Base-by-base conservation (phyloP, 352 stramenopile species). In the Phytophthora boehmeriae region DNA sequence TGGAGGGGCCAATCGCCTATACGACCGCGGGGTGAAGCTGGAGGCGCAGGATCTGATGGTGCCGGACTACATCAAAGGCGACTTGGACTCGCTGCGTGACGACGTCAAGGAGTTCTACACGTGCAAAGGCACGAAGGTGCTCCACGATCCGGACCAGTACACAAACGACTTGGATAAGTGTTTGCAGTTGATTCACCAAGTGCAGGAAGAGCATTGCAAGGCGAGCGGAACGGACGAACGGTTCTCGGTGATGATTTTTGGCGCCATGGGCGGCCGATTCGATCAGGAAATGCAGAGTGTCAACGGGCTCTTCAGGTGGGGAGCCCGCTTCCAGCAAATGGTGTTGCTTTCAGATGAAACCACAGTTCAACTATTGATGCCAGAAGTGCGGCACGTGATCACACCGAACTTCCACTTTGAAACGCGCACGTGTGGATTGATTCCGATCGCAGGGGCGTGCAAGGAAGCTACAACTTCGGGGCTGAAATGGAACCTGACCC, bases 201-300 rank as follows among this genome's bases (percentile, higher is more conserved):
- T 62, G 42, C 82, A 73, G 41, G 69, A 75, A 39, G 65, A 83
- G 23, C 73, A 83, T 54, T 45, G 56, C 34, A 49, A 49, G 35
- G 32, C 63, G 20, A 14, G 59, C 14, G 45, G 17, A 4, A 61
- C 52, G n/a, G 30, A 41, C 20, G 62, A 67, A 4, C 74, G 67
- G 43, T 89, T 90, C 47, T 78, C 76, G 17, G 83, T 98, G 54
- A 63, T 97, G 73, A 86, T 97, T 44, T 97, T 98, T 56, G 96
- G 96, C 16, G 96, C 90, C 17, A 98, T 98, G 80, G 96, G 96
- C 53, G 96, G 96, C 1, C 89, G 96, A 46, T 99, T 99, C 55
- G 96, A 99, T 73, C 96, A 99, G 73, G 95, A 98, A 80, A 99
- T 99, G 92, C 93, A 95, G 62, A 96, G 83, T 54, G 72, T 99